Percentiles rank a stretch among this genome's conserved stretches.
phyloP scores from a whole-genome alignment of 1,284 basidiomycete genomes.

The Cystobasidiaceae sp. region DNA sequence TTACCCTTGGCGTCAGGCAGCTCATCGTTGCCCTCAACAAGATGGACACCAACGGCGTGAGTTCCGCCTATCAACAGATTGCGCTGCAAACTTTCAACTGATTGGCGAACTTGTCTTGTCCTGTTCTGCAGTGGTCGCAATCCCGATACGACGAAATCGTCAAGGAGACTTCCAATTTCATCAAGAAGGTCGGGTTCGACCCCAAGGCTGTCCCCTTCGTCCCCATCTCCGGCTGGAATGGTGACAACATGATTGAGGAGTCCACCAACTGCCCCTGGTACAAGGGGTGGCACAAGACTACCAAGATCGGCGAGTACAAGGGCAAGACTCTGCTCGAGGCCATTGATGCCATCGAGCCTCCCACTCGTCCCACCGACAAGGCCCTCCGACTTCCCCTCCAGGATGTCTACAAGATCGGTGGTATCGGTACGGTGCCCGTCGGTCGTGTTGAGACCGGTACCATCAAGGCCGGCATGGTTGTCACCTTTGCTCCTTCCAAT shows the following conservation, averaged over 20 bases:
- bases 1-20: conserved; percentile 99
- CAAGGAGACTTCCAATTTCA: conserved; percentile 98
- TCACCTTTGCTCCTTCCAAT: conserved; percentile 92
- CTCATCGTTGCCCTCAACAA: conserved; percentile 99
- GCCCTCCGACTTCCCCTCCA: conserved; percentile 99
- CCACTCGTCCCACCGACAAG: conserved; percentile 94
- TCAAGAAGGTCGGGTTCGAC: conserved; percentile 99
- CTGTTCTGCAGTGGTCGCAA: conserved; percentile 89
- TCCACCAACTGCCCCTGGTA: conserved; percentile 96
- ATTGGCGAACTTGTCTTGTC: conserved; percentile 27
- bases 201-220: conserved; percentile 98
- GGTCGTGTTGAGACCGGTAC: conserved; percentile 99
- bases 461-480: conserved; percentile 98
- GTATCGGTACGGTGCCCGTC: conserved; percentile 99
- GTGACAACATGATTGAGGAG: conserved; percentile 99
- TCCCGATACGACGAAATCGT: conserved; percentile 99
- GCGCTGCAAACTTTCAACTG: conserved; percentile 37
- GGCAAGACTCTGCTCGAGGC: conserved; percentile 99
- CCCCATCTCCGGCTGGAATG: conserved; percentile 99
- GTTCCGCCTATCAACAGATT: conserved; percentile 34
- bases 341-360: conserved; percentile 99
- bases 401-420: conserved; percentile 99
- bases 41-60: conserved; percentile 95
- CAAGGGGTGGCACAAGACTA: conserved; percentile 98
- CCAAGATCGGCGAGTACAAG: conserved; percentile 84